Conservation (phyloP, 176 grass and related monocot species). For the Oryza meridionalis region DNA sequence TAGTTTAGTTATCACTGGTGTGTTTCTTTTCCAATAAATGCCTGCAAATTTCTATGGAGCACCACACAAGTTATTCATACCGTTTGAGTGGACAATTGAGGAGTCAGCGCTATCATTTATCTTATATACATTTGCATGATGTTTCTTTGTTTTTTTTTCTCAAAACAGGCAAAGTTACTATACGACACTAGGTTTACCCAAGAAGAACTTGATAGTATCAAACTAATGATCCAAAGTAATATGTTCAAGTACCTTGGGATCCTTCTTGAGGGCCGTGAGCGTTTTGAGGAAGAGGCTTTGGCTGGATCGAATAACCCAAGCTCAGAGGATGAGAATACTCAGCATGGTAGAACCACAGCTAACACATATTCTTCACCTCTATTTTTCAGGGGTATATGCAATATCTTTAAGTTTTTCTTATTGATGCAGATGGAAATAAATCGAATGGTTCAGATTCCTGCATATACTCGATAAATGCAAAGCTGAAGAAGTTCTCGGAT, state of each 20-base stretch:
- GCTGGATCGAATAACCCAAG: slow-evolving; percentile 39
- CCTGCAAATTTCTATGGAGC: not conserved
- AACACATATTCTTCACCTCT: slow-evolving; percentile 16
- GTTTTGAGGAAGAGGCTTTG: slow-evolving; percentile 92
- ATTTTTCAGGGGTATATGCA: slow-evolving; percentile 21
- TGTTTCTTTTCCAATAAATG: slow-evolving; percentile 18
- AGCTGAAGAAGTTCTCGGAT: slow-evolving; percentile 87
- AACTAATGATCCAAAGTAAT: slow-evolving; percentile 98
- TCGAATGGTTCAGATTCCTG: slow-evolving; percentile 48
- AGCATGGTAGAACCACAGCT: slow-evolving; percentile 48
- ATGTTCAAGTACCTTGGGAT: slow-evolving; percentile 96
- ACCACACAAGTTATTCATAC: slow-evolving; percentile 20
- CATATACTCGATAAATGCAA: slow-evolving; percentile 89
- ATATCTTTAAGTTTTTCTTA: slow-evolving; percentile 16
- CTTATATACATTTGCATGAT: slow-evolving; percentile 27
- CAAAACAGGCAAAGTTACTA: slow-evolving; percentile 76
- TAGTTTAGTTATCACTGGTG: slow-evolving; percentile 18
- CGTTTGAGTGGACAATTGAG: not conserved
- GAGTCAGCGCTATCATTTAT: slow-evolving; percentile 11
- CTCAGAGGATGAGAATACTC: slow-evolving; percentile 37
- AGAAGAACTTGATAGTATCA: slow-evolving; percentile 85
- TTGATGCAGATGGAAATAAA: slow-evolving; percentile 54
- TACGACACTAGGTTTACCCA: slow-evolving; percentile 74
- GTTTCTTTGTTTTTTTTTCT: slow-evolving; percentile 31
- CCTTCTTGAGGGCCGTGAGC: slow-evolving; percentile 92